Conservation (phyloP, 129 eudicot genomes). For the Artemisia argyi region DNA sequence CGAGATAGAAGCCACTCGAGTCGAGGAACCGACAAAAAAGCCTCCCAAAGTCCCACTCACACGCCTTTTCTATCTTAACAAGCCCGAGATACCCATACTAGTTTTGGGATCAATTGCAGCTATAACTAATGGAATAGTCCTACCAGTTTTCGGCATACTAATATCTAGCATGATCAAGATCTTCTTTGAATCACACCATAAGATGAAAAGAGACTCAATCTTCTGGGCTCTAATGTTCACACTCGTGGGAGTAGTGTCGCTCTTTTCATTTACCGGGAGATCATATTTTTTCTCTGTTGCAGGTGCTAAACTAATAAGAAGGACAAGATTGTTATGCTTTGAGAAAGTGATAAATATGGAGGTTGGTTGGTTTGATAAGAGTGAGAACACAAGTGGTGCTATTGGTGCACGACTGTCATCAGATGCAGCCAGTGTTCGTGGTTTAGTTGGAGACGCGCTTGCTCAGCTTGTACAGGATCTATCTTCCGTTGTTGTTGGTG, state of each 20-base stretch:
- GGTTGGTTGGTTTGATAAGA: slow-evolving; percentile 85
- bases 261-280: slow-evolving; percentile 62
- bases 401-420: slow-evolving; percentile 85
- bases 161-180: slow-evolving; percentile 61
- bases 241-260: slow-evolving; percentile 55
- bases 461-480: slow-evolving; percentile 74
- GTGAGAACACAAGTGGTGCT: slow-evolving; percentile 79
- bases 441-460: slow-evolving; percentile 76
- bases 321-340: slow-evolving; percentile 70
- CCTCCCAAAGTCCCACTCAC: slow-evolving; percentile 55
- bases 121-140: slow-evolving; percentile 54
- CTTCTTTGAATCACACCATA: slow-evolving; percentile 54
- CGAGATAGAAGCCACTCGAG: slow-evolving; percentile 23
- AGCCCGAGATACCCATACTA: slow-evolving; percentile 74
- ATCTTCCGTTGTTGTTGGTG: slow-evolving; percentile 51
- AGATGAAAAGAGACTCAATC: slow-evolving; percentile 53
- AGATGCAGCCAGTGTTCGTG: slow-evolving; percentile 82
- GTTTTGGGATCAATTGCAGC: slow-evolving; percentile 58
- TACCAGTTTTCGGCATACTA: slow-evolving; percentile 69
- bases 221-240: slow-evolving; percentile 78
- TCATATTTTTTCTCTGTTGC: slow-evolving; percentile 72
- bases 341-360: slow-evolving; percentile 73
- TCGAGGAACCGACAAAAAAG: slow-evolving; percentile 25
- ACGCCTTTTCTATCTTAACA: slow-evolving; percentile 73
- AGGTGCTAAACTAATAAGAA: slow-evolving; percentile 59